Percentiles rank a stretch among this genome's conserved stretches.
phyloP scores from a whole-genome alignment of 768 basidiomycete species.

The Pulveroboletus sp. region DNA sequence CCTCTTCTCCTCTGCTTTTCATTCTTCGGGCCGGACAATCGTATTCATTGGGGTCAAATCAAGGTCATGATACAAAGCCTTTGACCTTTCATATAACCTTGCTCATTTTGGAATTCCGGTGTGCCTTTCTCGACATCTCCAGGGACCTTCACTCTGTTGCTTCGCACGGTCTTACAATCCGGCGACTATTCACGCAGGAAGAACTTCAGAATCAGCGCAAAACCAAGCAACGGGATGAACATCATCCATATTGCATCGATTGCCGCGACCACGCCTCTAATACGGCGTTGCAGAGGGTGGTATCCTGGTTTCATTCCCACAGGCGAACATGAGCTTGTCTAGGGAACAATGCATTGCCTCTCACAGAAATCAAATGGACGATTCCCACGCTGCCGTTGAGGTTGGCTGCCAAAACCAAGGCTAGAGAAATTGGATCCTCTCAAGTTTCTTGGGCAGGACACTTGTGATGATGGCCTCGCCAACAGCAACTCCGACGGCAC shows the following conservation, averaged over 20 bases:
- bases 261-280: conserved; percentile 60
- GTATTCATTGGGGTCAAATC: neutral
- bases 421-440: conserved; percentile 27
- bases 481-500: conserved; percentile 70
- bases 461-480: conserved; percentile 69
- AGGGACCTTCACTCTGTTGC: conserved; percentile 19
- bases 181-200: conserved; percentile 62
- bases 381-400: conserved; percentile 44
- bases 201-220: conserved; percentile 46
- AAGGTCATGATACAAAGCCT: neutral
- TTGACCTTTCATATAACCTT: neutral
- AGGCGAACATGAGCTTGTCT: no score
- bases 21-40: neutral
- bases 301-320: conserved; percentile 36
- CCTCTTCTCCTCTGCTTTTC: neutral
- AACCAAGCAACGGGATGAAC: conserved; percentile 52
- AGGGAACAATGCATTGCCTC: neutral
- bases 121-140: conserved; percentile 31
- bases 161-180: conserved; percentile 44
- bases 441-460: conserved; percentile 38
- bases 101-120: neutral
- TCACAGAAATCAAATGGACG: conserved; percentile 33
- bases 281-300: conserved; percentile 42
- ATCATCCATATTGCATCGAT: conserved; percentile 64
- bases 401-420: conserved; percentile 33